Conservation (phyloP, 345 rosid genomes). For the Linum usitatissimum region DNA sequence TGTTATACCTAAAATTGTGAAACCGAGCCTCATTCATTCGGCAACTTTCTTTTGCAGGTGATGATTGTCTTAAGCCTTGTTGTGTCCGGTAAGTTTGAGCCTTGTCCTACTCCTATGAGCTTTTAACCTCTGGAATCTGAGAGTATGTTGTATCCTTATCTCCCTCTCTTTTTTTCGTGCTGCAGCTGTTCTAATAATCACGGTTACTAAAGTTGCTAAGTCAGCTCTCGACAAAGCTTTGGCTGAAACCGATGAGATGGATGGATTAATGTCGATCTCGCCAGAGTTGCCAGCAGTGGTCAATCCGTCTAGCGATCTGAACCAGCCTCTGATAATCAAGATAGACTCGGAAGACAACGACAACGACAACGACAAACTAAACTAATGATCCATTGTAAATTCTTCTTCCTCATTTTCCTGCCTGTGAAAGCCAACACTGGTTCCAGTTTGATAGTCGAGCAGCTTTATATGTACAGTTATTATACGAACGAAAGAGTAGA, state of each 20-base stretch:
- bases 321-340: constrained; percentile 66
- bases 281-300: constrained; percentile 34
- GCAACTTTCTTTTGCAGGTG: constrained; percentile 36
- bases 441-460: not conserved
- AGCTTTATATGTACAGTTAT: not conserved
- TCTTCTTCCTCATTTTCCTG: constrained; percentile 9
- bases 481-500: no score
- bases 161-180: not conserved
- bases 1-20: no score
- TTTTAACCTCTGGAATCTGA: not conserved
- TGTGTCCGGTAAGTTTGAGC: constrained; percentile 64
- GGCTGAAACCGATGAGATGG: constrained; percentile 70
- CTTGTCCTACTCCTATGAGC: not conserved
- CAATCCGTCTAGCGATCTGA: constrained; percentile 37
- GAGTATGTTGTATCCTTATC: no score
- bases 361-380: constrained; percentile 32
- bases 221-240: constrained; percentile 77
- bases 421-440: not conserved
- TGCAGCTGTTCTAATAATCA: constrained; percentile 67
- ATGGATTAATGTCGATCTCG: constrained; percentile 19
- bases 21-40: not conserved
- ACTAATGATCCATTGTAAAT: constrained; percentile 26
- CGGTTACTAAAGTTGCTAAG: constrained; percentile 74
- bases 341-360: constrained; percentile 38
- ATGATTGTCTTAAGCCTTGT: constrained; percentile 48